phyloP scores from a whole-genome alignment of 2,329 filamentous ascomycete genomes.

The Monilinia polystroma region DNA sequence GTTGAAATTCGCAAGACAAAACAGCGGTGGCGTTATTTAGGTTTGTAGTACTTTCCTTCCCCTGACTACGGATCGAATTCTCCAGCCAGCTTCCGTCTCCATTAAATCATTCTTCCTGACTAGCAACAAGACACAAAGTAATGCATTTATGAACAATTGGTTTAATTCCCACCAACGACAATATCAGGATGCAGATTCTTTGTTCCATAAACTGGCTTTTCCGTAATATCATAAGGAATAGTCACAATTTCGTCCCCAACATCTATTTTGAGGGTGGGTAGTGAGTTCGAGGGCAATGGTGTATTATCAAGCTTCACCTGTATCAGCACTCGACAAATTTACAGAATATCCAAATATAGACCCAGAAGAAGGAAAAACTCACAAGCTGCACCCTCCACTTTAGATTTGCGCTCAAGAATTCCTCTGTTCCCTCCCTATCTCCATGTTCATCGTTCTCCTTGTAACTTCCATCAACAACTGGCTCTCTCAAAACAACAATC shows the following conservation, averaged over 20 bases:
- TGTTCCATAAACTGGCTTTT: constrained; percentile 32
- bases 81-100: no score
- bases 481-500: constrained; percentile 26
- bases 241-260: constrained; percentile 33
- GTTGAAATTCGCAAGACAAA: background rate
- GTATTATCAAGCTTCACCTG: constrained; percentile 15
- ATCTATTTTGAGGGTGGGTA: constrained; percentile 29
- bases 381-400: constrained; percentile 37
- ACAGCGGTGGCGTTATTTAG: background rate
- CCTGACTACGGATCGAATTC: background rate
- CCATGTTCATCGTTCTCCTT: constrained; percentile 23
- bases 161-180: constrained; percentile 5
- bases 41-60: background rate
- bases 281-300: constrained; percentile 1
- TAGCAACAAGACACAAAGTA: background rate
- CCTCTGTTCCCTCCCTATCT: constrained; percentile 25
- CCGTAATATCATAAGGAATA: constrained; percentile 24
- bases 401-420: constrained; percentile 32
- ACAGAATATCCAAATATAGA: background rate
- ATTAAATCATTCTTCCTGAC: background rate
- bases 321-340: background rate
- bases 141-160: background rate
- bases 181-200: constrained; percentile 32
- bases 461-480: constrained; percentile 4
- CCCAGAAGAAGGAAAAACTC: constrained; percentile 4